These are phyloP conservation scores for Saccharomycopsis sp. DNA, from an alignment of 805 yeast species.

Conservation along the genomic window DNA sequence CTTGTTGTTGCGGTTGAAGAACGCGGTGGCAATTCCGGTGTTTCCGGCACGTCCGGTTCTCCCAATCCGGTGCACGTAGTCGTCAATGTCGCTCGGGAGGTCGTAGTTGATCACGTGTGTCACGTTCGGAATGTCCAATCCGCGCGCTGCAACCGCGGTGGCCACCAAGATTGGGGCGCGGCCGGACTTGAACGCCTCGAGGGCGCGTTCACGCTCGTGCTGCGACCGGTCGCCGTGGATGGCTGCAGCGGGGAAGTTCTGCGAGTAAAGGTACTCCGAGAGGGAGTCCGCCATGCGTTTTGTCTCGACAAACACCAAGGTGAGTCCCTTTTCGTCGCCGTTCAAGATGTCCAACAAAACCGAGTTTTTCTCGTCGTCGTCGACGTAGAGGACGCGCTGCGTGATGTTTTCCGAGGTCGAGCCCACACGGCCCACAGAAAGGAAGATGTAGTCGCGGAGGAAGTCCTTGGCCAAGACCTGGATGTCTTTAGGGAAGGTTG, in stretches of 20 bases:
- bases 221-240: conserved; percentile 99
- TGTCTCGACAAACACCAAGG: conserved; percentile 94
- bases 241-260: conserved; percentile 93
- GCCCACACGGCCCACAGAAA: conserved; percentile 98
- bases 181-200: conserved; percentile 90
- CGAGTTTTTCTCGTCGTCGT: conserved; percentile 86
- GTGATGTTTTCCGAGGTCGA: conserved; percentile 98
- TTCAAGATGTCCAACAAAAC: conserved; percentile 83
- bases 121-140: conserved; percentile 98
- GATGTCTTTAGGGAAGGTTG: conserved; percentile 97
- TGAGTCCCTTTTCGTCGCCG: conserved; percentile 73
- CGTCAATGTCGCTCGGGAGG: conserved; percentile 94
- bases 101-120: conserved; percentile 97
- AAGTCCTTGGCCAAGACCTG: conserved; percentile 96
- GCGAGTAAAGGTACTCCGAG: conserved; percentile 83
- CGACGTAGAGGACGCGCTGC: conserved; percentile 87
- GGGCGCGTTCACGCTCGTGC: conserved; percentile 94
- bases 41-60: conserved; percentile 99
- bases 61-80: conserved; percentile 98
- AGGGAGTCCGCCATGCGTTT: conserved; percentile 97
- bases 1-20: conserved; percentile 92
- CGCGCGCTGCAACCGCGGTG: conserved; percentile 99
- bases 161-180: conserved; percentile 93
- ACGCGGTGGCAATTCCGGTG: conserved; percentile 96
- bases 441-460: conserved; percentile 89